Conservation (phyloP, 164 flowering plant genomes). For the Stephania japonica region DNA sequence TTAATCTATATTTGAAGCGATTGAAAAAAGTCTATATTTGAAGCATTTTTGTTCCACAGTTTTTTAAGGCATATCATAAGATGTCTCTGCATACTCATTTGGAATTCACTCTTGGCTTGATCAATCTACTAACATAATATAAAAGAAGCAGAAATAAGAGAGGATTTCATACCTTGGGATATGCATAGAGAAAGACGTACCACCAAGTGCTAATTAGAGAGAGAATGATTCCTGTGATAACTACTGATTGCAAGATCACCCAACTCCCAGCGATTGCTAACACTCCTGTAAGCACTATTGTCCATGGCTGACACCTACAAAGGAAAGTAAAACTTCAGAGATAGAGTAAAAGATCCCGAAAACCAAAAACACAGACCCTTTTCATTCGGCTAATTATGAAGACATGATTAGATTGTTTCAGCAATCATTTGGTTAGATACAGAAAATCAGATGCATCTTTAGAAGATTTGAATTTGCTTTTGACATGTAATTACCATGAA, state of each 20-base stretch:
- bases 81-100: not conserved
- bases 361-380: not conserved
- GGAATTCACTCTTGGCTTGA: not conserved
- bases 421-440: too few relatives aligned
- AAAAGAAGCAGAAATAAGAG: not conserved
- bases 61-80: not conserved
- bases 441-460: not conserved
- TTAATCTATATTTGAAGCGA: not conserved
- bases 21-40: not conserved
- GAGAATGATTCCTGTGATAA: slow-evolving; percentile 35
- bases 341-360: not conserved
- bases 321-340: not conserved
- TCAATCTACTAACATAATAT: not conserved
- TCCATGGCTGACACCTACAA: slow-evolving; percentile 97
- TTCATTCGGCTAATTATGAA: not conserved
- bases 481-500: not conserved
- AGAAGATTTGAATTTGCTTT: not conserved
- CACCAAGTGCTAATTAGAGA: slow-evolving; percentile 68
- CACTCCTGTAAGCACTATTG: slow-evolving; percentile 69
- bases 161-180: slow-evolving; percentile 72
- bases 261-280: slow-evolving; percentile 57
- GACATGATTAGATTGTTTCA: not conserved
- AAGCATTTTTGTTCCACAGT: not conserved
- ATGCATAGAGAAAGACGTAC: slow-evolving; percentile 83
- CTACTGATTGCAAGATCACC: slow-evolving; percentile 51